Evolutionary conservation across 306 rosid species (phyloP).

Genomic region (Pyrus communis): DNA sequence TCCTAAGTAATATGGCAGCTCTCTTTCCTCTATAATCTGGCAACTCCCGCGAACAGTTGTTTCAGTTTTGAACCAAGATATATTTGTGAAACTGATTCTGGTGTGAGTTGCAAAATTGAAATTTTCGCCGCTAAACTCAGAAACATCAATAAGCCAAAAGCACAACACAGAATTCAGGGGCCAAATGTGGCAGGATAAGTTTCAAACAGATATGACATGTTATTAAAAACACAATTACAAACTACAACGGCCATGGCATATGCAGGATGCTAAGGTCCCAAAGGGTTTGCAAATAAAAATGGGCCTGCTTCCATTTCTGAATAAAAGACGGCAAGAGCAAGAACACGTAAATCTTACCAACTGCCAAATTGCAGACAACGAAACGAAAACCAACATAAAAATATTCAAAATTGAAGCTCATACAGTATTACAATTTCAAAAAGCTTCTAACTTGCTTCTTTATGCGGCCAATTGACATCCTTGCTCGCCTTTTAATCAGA

Average conservation of each 20-base stretch:
- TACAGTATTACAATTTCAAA: neutral
- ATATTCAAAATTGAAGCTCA: conserved; percentile 8
- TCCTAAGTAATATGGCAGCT: neutral
- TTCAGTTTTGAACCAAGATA: neutral
- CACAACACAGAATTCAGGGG: neutral
- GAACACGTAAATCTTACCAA: neutral
- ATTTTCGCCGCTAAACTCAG: neutral
- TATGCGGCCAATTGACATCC: neutral
- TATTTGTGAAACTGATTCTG: neutral
- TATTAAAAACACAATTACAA: neutral
- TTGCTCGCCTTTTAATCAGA: neutral
- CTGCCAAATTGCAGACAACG: neutral
- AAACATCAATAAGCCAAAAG: neutral
- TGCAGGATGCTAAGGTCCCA: neutral
- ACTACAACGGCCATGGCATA: neutral
- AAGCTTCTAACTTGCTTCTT: conserved; percentile 13
- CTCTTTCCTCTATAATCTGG: neutral
- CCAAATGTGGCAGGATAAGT: neutral
- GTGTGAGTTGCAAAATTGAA: neutral
- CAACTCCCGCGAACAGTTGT: neutral
- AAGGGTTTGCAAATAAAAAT: neutral
- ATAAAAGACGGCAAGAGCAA: neutral
- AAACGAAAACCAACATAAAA: neutral
- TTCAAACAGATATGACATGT: neutral
- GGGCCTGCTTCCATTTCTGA: neutral